Base-by-base conservation (phyloP, 2,329 filamentous ascomycete species). In the Chaetomium olivaceum region DNA sequence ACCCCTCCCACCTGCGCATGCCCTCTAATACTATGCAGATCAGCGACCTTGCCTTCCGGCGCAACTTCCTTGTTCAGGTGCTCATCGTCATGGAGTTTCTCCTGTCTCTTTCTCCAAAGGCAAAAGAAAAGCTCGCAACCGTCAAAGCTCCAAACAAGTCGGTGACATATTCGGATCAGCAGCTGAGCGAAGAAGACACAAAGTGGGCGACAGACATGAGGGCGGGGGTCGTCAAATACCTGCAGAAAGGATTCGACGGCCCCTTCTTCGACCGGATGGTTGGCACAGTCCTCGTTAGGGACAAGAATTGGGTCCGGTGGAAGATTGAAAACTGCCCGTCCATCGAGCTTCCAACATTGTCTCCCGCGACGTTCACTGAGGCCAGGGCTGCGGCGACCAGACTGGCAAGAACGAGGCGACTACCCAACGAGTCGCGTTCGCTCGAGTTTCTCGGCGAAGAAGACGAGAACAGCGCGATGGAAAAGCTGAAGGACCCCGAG, bases 271-370 rank as follows among this genome's bases (percentile, higher is more conserved):
- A 93, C 78, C 90, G 95, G 48, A 96, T 98, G 87, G 93, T 99
- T 36, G 94, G 98, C 76, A 98, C 93, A 14, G 94, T 99, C 36
- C 86, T 99, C 33, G 92, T 92, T 27, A 86, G 95, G 69, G 95
- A 99, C 77, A 98, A 97, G 81, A 97, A 98, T 75, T 99, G 96
- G 96, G 93, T 96, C 54, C 90, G 93, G 68, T 99, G 95, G 95
- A 99, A 99, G 80, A 89, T 94, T 67, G 93, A 97, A 76, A 92
- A 89, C 71, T 99, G 95, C 76, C 92, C 92, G 27, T 86, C 90
- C 6, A 98, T 99, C 73, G 89, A 93, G 74, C 86, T 87, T 66
- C 86, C 90, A 25, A 81, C 91, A 12, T 84, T 98, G 33, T 84
- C 89, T 2, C 83, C 89, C 0, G 79, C 86, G 31, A 85, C 89